Base-by-base conservation (phyloP, 495 filamentous ascomycete genomes). In the Barbatosphaeria neglecta region DNA sequence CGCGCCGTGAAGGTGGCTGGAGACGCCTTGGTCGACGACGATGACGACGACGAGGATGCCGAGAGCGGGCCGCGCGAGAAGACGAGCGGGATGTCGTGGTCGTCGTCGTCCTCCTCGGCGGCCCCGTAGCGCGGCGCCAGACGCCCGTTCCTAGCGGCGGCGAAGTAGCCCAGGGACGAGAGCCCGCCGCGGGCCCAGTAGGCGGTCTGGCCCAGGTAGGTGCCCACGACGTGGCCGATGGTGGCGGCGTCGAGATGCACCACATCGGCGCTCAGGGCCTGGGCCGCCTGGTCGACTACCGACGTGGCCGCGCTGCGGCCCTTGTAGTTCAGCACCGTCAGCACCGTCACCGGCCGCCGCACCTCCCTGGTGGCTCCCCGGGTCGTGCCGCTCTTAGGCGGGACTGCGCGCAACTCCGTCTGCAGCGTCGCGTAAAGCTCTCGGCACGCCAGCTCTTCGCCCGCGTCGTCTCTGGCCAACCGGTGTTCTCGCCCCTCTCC, bases 201-300 rank as follows among this genome's bases (percentile, higher is more conserved):
- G 35, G 60, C 37, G 42, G 72, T 71, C 55, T 93, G 86, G 31
- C 83, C 77, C 19, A 86, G 49, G 57, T 86, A 86, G 52, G 82
- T 75, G 23, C 80, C 84, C 35, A 84, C 75, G 35, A 97, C 68
- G 46, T 88, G 72, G 13, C 87, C 84, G 50, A 98, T 72, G 59
- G 88, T 86, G 50, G 84, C 80, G 13, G 88, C 81, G 61, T 84
- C 80, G 13, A 98, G 63, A 19, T 77, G 75, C 27, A 98, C 66
- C 5, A 96, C 57, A 60, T 97, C 86, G n/a, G 89, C 81, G 25
- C 68, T 64, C 11, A 83, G 48, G 16, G 76, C 69, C 10, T 64
- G 56, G 2, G 87, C 83, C 24, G 86, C 62, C 19, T 70, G 55
- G 13, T 61, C 48, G 8, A 72, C 43, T 11, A 72, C 49, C 15